Evolutionary conservation across 768 basidiomycete species (phyloP).

Genomic region (Pleurotus eryngii): DNA sequence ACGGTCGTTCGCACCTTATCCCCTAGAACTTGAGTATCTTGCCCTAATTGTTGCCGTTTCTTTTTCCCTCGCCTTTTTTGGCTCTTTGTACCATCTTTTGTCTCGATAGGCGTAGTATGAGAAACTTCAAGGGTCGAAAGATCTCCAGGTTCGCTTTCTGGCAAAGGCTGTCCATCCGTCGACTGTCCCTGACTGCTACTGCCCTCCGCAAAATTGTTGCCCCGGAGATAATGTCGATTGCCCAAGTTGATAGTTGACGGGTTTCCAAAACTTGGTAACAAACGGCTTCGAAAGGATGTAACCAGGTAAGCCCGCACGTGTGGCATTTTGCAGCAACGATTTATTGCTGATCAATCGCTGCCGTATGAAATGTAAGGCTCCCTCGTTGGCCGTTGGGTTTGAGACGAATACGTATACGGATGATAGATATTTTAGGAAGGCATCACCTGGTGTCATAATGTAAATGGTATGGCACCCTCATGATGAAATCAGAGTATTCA

Average conservation of each 20-base stretch:
- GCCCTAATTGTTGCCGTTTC: constrained; percentile 30
- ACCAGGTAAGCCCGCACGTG: constrained; percentile 56
- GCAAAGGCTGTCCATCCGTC: too few relatives aligned
- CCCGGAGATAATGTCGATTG: neutral
- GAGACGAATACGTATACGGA: constrained; percentile 74
- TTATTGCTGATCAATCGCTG: constrained; percentile 76
- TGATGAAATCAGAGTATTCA: constrained; percentile 25
- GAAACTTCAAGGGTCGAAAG: constrained; percentile 14
- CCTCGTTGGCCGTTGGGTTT: constrained; percentile 61
- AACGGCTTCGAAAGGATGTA: constrained; percentile 77
- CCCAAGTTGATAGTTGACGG: constrained; percentile 35
- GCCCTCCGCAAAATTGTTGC: neutral
- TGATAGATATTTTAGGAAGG: constrained; percentile 77
- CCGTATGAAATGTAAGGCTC: constrained; percentile 62
- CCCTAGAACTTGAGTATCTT: constrained; percentile 52
- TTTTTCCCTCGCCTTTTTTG: constrained; percentile 30
- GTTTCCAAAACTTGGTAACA: constrained; percentile 62
- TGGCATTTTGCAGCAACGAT: constrained; percentile 53
- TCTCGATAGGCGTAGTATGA: constrained; percentile 2
- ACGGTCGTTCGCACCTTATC: constrained; percentile 57
- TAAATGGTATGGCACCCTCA: neutral
- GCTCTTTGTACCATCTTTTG: constrained; percentile 8
- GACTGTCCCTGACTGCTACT: neutral
- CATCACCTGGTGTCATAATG: constrained; percentile 53
- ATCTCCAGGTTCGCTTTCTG: neutral